Evolutionary conservation across 192 early-diverging fungal genomes (phyloP), one percentile per base, ranked within the genome.

Genomic region (Entomortierella lignicola): DNA sequence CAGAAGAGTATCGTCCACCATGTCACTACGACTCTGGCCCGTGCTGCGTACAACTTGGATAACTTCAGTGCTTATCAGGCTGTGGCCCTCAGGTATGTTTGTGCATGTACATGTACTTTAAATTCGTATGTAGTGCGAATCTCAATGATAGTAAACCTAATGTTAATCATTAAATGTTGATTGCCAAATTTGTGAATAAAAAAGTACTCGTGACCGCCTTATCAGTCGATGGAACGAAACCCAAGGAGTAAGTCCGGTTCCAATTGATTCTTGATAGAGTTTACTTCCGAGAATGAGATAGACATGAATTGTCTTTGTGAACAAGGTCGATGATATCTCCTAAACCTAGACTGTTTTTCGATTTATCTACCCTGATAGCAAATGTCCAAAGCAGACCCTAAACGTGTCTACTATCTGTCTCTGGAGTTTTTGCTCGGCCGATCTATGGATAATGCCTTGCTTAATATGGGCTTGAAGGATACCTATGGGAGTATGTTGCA

Each of bases 381-480:
- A 82, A 86, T 92, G 83, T 93, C 92, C 73, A 87, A 77, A 67
- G 84, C 85, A 66, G 90, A 93, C 71, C 94, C 94, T 50, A 99
- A 99, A 86, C 93, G 96, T 50, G 92, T 98, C 26, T 98, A 99
- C 85, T 99, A 99, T 86, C 85, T 99, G 70, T 98, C 97, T 32
- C 89, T 99, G 71, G 98, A 99, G 89, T 99, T 99, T 82, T 85
- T 99, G 58, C 83, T 99, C 34, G 98, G 98, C 29, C 90, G 98
- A 52, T 94, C 97, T n/a, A 89, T 99, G 70, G 98, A 99, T 89
- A 97, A 97, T 84, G 95, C 97, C 23, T 86, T 99, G 59, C 88
- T 98, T 63, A 95, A 94, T 60, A 85, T 98, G 68, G 84, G 84
- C 48, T 82, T 97, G 42, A 96, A 97, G 80, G 85, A 89, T n/a